These are phyloP conservation scores for Candida sp. DNA, from an alignment of 1,139 yeast species.

Conservation along the genomic window DNA sequence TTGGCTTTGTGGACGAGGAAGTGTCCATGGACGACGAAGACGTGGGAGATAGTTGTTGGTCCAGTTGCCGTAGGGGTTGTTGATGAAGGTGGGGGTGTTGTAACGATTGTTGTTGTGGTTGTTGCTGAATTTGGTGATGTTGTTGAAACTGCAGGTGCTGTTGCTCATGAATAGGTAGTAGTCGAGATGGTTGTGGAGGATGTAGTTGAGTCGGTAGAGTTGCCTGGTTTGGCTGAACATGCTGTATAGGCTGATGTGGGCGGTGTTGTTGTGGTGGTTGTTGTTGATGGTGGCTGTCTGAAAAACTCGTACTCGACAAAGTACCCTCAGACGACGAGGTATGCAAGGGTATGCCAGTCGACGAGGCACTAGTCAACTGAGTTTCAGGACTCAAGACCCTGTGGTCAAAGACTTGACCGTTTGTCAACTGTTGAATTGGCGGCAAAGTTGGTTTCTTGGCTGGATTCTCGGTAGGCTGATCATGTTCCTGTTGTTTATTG, in stretches of 20 bases:
- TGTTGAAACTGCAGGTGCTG: neutral
- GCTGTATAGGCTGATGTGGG: neutral
- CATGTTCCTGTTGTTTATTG: neutral
- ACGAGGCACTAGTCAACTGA: neutral
- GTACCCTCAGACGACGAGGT: neutral
- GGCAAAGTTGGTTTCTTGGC: conserved; percentile 7
- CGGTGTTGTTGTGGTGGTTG: neutral
- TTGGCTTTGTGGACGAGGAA: conserved; percentile 7
- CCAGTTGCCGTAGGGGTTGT: neutral
- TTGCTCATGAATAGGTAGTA: neutral
- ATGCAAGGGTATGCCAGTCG: neutral
- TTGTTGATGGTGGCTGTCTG: neutral
- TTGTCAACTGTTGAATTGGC: conserved; percentile 9
- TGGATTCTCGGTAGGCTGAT: neutral
- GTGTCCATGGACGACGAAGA: neutral
- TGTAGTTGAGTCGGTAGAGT: neutral
- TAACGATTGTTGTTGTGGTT: neutral
- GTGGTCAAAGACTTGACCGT: conserved; percentile 3
- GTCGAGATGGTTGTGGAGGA: neutral
- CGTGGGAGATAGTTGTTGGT: neutral
- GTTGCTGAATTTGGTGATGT: neutral
- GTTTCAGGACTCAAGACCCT: neutral
- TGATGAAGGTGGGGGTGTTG: neutral
- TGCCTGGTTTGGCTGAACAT: neutral
- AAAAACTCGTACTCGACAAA: neutral